Evolutionary conservation across 441 rosid genomes (phyloP).

Genomic region (Syzygium syzygioides): DNA sequence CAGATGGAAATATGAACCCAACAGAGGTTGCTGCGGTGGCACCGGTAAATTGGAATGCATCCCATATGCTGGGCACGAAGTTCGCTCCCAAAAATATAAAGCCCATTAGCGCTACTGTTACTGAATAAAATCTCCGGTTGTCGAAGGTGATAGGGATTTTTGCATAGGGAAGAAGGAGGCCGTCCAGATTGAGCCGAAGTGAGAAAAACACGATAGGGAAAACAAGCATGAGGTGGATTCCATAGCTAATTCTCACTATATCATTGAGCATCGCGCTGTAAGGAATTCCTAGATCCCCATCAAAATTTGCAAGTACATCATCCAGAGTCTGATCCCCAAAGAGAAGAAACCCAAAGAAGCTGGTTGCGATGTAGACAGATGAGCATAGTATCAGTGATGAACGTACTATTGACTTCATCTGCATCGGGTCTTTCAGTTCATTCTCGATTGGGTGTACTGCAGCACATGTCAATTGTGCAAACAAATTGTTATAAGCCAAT

Average conservation of each 20-base stretch:
- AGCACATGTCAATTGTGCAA: background rate
- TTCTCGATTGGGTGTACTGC: conserved; percentile 69
- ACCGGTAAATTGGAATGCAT: conserved; percentile 67
- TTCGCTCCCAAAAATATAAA: conserved; percentile 50
- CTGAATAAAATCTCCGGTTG: conserved; percentile 40
- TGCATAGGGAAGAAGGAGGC: conserved; percentile 53
- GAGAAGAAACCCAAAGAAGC: conserved; percentile 61
- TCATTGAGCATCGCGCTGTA: conserved; percentile 52
- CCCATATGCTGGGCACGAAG: conserved; percentile 64
- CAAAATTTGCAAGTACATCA: conserved; percentile 67
- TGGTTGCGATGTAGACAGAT: conserved; percentile 50
- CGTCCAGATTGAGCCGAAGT: conserved; percentile 58
- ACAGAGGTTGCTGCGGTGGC: conserved; percentile 56
- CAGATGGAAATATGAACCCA: conserved; percentile 62
- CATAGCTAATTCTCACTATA: conserved; percentile 53
- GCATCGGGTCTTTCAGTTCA: conserved; percentile 47
- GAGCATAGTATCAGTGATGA: conserved; percentile 46
- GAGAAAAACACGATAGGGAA: conserved; percentile 65
- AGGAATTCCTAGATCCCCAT: conserved; percentile 59
- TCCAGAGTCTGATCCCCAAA: conserved; percentile 58
- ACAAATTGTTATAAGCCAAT: background rate
- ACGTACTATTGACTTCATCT: conserved; percentile 53
- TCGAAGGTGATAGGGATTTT: conserved; percentile 35
- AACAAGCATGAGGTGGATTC: conserved; percentile 67
- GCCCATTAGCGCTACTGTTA: conserved; percentile 48